phyloP scores from a whole-genome alignment of 345 rosid genomes.

The Capsella bursapastoris region DNA sequence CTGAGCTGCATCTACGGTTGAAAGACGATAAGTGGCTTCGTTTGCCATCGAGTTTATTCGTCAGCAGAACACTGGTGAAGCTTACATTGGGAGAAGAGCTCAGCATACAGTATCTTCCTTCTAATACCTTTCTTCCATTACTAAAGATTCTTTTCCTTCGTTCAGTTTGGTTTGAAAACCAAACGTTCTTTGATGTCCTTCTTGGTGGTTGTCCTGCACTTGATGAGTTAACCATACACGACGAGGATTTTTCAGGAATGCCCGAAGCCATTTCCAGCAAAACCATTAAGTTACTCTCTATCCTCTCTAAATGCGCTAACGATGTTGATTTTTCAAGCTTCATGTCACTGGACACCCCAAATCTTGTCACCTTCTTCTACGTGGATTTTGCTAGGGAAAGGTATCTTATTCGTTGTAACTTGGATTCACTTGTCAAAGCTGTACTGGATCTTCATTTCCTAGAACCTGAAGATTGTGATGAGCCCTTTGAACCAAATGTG shows the following conservation, averaged over 20 bases:
- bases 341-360: neutral
- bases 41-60: neutral
- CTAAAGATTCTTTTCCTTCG: neutral
- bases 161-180: neutral
- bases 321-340: neutral
- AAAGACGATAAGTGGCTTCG: neutral
- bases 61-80: neutral
- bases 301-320: neutral
- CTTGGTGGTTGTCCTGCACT: neutral
- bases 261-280: neutral
- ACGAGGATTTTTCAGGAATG: neutral
- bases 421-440: neutral
- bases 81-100: neutral
- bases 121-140: neutral
- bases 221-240: neutral
- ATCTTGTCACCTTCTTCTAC: neutral
- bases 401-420: neutral
- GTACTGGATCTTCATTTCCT: neutral
- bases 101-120: neutral
- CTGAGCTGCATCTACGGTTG: neutral
- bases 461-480: neutral
- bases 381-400: neutral
- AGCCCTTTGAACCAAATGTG: neutral
- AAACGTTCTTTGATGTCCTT: neutral
- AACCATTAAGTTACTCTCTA: neutral